Evolutionary conservation across 129 eudicot species (phyloP).

Genomic region (Daucus carota): DH1_v3.0 NC_030381.2:40934501-40935000

Average conservation of each 20-base stretch:
- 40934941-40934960: too few relatives aligned
- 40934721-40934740: constrained; percentile 75
- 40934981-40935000: too few relatives aligned
- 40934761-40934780: neutral
- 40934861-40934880: too few relatives aligned
- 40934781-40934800: neutral
- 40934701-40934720: constrained; percentile 87
- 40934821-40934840: too few relatives aligned
- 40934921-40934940: too few relatives aligned
- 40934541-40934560: neutral
- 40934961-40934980: too few relatives aligned
- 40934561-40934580: neutral
- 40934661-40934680: constrained; percentile 82
- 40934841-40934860: too few relatives aligned
- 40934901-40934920: too few relatives aligned
- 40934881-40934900: too few relatives aligned
- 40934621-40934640: neutral
- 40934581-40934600: too few relatives aligned
- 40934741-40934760: constrained; percentile 80
- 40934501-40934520: neutral
- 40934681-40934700: constrained; percentile 91
- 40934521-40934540: neutral
- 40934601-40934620: neutral
- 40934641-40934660: constrained; percentile 48
- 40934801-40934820: too few relatives aligned